Base-by-base conservation (phyloP, 1,284 basidiomycete species). In the Ganoderma meredithae region DNA sequence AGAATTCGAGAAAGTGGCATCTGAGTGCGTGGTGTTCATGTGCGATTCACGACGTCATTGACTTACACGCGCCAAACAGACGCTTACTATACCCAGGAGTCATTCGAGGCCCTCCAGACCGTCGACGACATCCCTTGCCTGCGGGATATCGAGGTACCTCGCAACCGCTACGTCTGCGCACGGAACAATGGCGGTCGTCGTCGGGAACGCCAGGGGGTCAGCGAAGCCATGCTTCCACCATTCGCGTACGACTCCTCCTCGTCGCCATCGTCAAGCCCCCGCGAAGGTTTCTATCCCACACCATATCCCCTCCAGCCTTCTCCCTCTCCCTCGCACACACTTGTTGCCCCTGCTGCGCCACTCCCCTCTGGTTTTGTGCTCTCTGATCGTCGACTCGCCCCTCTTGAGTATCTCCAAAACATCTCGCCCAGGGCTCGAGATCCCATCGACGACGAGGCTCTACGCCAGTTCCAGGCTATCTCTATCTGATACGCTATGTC, bases 151-250 rank as follows among this genome's bases (percentile, higher is more conserved):
- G 75, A 79, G 12, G 88, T 90, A 25, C 91, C 92, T 0, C 78
- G 79, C 6, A 88, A 87, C 33, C 83, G 81, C 66, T 93, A 92
- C 74, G 84, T 81, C 70, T 90, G 89, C 71, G 91, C 91, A 10
- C 87, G 91, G 19, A 84, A 84, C 76, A 86, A 86, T 60, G 80
- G 69, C 36, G 69, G 65, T 3, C 72, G 73, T 10, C 63, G 60
- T 19, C 56, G 59, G 3, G n/a, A 56, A 27, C 71, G 71, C 25
- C 63, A 63, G 25, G 43, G 36, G n/a, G 65, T 43, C 13, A 47
- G 64, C 6, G 66, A 61, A 10, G 47, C 58, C 43, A 59, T 66
- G 19, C 66, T 62, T 15, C 64, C 63, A 9, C 41, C 60, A 10
- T 53, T 41, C 61, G 43, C 36, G 10, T 61, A 59, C 52, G n/a